Base-by-base conservation (phyloP, 441 rosid genomes). In the Aleurites moluccanus region DNA sequence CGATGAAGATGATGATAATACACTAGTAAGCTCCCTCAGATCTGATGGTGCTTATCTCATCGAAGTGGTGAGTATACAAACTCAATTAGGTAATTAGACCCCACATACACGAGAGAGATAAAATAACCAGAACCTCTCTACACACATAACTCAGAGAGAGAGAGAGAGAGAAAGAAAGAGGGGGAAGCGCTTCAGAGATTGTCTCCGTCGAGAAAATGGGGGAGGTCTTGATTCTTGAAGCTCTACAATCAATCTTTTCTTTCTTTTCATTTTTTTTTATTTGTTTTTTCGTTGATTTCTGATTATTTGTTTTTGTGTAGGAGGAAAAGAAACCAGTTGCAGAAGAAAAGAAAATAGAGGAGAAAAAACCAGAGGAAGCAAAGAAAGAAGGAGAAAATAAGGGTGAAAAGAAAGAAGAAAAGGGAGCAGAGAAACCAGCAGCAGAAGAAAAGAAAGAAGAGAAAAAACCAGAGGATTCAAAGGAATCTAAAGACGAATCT, bases 271-370 rank as follows among this genome's bases (percentile, higher is more conserved):
- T 40, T 13, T 1, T 15, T 35, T 70, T 67, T 16, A 30, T 0
- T 47, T 14, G 2, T 28, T n/a, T 40, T 59, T 60, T 20, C 20
- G 53, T 53, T 56, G 30, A 30, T 33, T 40, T 30, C 16, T 33
- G n/a, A 52, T 62, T 11, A 35, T 38, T 63, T 40, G 68, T 68
- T 73, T 50, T 50, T 72, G 25, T 49, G 61, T 70, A 91, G 96
- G 95, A 91, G 70, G 96, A 84, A 84, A 85, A 89, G 88, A 90
- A 90, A 69, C 78, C 77, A 11, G 83, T 75, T 18, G 74, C 73
- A 67, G 84, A 66, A 8, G 74, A 75, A 53, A 68, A 75, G 81
- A 80, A 80, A 75, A 78, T 80, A 70, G 78, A 70, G 53, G 80
- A 77, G 56, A 76, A 70, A 23, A 83, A 77, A 69, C 80, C 83